Evolutionary conservation across 495 filamentous ascomycete species (phyloP).

Genomic region (Schizothecium vesticola): DNA sequence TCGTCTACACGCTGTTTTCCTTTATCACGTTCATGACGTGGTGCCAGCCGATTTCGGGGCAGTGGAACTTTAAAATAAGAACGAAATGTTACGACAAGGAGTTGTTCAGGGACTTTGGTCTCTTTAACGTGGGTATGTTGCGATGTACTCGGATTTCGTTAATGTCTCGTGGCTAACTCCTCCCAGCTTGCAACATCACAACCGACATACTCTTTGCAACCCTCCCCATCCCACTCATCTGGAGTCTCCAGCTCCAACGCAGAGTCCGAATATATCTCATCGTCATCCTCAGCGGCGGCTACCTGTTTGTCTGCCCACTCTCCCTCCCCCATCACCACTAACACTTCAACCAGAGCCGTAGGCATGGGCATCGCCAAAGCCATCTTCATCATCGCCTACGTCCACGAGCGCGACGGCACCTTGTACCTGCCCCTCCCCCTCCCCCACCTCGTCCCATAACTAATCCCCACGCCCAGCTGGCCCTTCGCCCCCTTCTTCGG

Average conservation of each 20-base stretch:
- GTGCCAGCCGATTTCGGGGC: conserved; percentile 30
- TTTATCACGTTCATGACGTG: conserved; percentile 33
- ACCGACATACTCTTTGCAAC: conserved; percentile 44
- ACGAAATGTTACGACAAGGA: conserved; percentile 29
- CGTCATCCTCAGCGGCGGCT: conserved; percentile 41
- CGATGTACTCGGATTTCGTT: neutral
- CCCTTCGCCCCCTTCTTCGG: conserved; percentile 26
- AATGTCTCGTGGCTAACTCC: neutral
- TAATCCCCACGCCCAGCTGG: conserved; percentile 6
- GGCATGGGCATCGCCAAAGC: conserved; percentile 27
- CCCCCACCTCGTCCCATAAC: neutral
- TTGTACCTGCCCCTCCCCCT: conserved; percentile 12
- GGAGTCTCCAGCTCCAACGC: conserved; percentile 39
- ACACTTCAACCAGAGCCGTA: conserved; percentile 15
- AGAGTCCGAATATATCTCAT: conserved; percentile 38
- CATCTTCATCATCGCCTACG: conserved; percentile 26
- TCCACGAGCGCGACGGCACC: conserved; percentile 23
- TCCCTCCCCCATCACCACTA: neutral
- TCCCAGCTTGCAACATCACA: conserved; percentile 37
- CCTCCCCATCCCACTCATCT: conserved; percentile 41
- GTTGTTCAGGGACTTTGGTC: conserved; percentile 33
- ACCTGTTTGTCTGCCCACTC: conserved; percentile 27
- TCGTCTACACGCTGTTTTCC: conserved; percentile 30
- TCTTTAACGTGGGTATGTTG: conserved; percentile 33
- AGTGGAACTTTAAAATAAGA: conserved; percentile 25